Conservation (phyloP, 179 eudicot species). For the Silene vulgaris region DNA sequence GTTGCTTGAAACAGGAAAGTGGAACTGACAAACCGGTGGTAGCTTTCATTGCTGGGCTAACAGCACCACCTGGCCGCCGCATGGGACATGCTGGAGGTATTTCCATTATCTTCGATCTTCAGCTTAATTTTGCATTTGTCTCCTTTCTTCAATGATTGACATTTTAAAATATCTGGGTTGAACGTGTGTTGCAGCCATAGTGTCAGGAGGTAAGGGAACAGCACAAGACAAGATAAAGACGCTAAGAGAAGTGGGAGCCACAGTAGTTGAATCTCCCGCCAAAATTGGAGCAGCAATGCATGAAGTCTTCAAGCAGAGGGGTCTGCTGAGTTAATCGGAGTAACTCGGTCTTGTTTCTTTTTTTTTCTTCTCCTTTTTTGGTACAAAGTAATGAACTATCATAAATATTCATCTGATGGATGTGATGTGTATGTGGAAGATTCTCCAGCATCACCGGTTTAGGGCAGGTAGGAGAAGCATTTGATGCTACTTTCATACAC, state of each 20-base stretch:
- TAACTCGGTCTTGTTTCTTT: not conserved
- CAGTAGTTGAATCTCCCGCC: slow-evolving; percentile 95
- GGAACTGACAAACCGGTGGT: slow-evolving; percentile 54
- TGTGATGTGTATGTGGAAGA: not conserved
- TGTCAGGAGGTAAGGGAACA: slow-evolving; percentile 97
- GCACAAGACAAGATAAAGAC: slow-evolving; percentile 94
- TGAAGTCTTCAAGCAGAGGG: slow-evolving; percentile 85
- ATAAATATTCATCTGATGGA: slow-evolving; percentile 21
- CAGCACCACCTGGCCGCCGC: slow-evolving; percentile 98
- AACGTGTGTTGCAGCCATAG: slow-evolving; percentile 62
- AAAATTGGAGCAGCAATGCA: slow-evolving; percentile 86
- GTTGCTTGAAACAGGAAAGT: slow-evolving; percentile 65
- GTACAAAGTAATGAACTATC: slow-evolving; percentile 22
- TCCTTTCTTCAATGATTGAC: not conserved
- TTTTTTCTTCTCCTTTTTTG: slow-evolving; percentile 4
- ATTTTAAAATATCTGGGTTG: not conserved
- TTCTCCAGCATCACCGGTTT: not conserved
- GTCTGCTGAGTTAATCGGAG: slow-evolving; percentile 45
- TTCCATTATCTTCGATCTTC: not conserved
- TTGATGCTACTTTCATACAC: not conserved
- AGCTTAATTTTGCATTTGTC: not conserved
- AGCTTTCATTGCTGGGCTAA: slow-evolving; percentile 44
- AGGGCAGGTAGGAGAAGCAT: not conserved
- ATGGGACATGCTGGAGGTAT: slow-evolving; percentile 99
- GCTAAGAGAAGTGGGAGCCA: slow-evolving; percentile 77